Percentiles rank a stretch among this genome's conserved stretches.
These are phyloP conservation scores for Venustampulla echinocandica DNA, from an alignment of 495 filamentous ascomycete genomes.

Conservation along the genomic window DNA sequence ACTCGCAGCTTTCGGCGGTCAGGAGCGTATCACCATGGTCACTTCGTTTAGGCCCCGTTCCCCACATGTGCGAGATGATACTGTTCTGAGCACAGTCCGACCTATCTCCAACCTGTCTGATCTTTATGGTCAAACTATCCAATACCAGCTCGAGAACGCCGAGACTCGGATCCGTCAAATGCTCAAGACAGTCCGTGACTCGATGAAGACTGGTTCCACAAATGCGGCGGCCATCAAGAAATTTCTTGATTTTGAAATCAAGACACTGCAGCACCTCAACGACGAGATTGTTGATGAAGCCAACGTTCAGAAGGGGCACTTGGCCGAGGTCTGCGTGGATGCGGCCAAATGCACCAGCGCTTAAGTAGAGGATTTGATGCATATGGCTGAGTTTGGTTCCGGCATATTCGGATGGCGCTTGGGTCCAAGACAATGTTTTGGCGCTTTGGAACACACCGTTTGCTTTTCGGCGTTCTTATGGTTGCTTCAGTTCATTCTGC, in stretches of 20 bases:
- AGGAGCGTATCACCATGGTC: constrained; percentile 64
- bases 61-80: constrained; percentile 53
- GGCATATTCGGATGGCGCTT: no score
- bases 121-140: constrained; percentile 60
- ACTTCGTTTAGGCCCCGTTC: constrained; percentile 60
- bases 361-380: constrained; percentile 1
- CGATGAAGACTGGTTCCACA: constrained; percentile 33
- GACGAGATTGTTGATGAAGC: constrained; percentile 45
- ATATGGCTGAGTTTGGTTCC: no score
- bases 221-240: constrained; percentile 22
- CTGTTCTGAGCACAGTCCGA: constrained; percentile 57
- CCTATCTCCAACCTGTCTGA: constrained; percentile 56
- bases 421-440: no score
- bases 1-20: constrained; percentile 50
- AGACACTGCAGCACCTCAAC: constrained; percentile 34
- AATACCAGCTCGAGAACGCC: constrained; percentile 64
- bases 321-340: constrained; percentile 18
- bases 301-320: constrained; percentile 36
- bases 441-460: no score
- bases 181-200: constrained; percentile 35
- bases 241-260: constrained; percentile 23
- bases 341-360: constrained; percentile 10
- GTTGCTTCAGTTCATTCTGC: no score
- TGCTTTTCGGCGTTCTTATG: no score
- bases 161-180: constrained; percentile 46